Percentiles rank a stretch among this genome's conserved stretches.
phyloP scores from a whole-genome alignment of 2,329 filamentous ascomycete genomes.

The Sphaceloma murrayae region DNA sequence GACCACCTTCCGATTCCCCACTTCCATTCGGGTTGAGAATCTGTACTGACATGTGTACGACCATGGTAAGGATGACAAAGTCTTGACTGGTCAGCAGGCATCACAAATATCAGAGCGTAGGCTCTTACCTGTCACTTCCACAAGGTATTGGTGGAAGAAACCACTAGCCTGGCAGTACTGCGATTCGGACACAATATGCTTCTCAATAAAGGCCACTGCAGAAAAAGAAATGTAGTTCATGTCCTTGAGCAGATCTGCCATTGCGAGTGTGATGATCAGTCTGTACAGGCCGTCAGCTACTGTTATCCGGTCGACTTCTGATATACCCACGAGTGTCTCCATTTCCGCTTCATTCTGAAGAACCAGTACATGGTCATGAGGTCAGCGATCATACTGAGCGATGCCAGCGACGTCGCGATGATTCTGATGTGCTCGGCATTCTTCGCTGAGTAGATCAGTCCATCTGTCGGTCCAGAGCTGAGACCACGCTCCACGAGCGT shows the following conservation, averaged over 20 bases:
- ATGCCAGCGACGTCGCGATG: conserved; percentile 3
- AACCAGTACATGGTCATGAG: conserved; percentile 55
- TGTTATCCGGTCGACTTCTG: not conserved
- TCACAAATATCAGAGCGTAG: not conserved
- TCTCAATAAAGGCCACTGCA: conserved; percentile 45
- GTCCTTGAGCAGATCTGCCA: conserved; percentile 58
- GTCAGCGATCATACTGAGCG: conserved; percentile 10
- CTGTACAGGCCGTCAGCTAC: conserved; percentile 33
- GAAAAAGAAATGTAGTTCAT: conserved; percentile 57
- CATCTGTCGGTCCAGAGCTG: conserved; percentile 1
- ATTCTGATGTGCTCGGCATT: conserved; percentile 10
- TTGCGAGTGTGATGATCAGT: conserved; percentile 61
- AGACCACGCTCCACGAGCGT: conserved; percentile 10
- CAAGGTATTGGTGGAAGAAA: conserved; percentile 56
- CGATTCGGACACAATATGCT: conserved; percentile 42
- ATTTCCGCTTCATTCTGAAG: conserved; percentile 56
- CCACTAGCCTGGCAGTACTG: conserved; percentile 58
- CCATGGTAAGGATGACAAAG: conserved; percentile 58
- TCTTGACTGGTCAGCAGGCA: conserved; percentile 34
- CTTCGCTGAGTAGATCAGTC: conserved; percentile 5
- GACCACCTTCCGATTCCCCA: conserved; percentile 43
- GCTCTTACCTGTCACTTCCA: conserved; percentile 51
- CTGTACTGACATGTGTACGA: conserved; percentile 59
- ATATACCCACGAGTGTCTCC: conserved; percentile 50
- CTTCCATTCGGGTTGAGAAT: conserved; percentile 46